Base-by-base conservation (phyloP, 108 stramenopile species). In the Nitzschia inconspicua region DNA sequence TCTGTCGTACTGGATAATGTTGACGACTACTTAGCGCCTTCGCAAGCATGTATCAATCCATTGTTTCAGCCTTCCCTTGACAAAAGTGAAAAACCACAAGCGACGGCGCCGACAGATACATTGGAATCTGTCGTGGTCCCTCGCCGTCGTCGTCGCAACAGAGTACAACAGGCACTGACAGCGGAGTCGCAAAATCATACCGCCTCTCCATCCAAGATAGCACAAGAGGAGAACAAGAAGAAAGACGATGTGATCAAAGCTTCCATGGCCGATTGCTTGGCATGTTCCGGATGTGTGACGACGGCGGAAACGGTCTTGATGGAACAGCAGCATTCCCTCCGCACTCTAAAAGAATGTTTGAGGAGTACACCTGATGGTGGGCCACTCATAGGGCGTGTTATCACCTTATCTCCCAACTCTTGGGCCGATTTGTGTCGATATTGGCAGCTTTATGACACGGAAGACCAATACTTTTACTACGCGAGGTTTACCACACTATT, bases 211-310 rank as follows among this genome's bases (percentile, higher is more conserved):
- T 27, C 37, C 26, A 43, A 47, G 44, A 42, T 1, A n/a, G 32
- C 47, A n/a, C n/a, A 41, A 36, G 27, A 36, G 51, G 42, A 19
- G 49, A 41, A 54, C 5, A 63, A 66, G 46, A 60, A 66, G 42
- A 5, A 65, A 50, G 54, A 66, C 35, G 51, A 82, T 55, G 55
- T 46, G 10, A 48, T 78, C 25, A 82, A 85, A 52, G 96, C 98
- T 3, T 91, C 95, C 16, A 80, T 98, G 27, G 88, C 90, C 16
- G 98, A 99, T 76, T 99, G 98, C 64, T 88, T 99, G 56, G 97
- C 98, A 9, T 99, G 98, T 68, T 81, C 80, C 23, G 99, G 99
- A 47, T 99, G 99, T 66, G 95, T 99, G 40, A 99, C 99, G 30
- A 96, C 97, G 25, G 96, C 99, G 2, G 99, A 99, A 79, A 88